Evolutionary conservation across 306 rosid genomes (phyloP).

Genomic region (Rubus idaeus): DNA sequence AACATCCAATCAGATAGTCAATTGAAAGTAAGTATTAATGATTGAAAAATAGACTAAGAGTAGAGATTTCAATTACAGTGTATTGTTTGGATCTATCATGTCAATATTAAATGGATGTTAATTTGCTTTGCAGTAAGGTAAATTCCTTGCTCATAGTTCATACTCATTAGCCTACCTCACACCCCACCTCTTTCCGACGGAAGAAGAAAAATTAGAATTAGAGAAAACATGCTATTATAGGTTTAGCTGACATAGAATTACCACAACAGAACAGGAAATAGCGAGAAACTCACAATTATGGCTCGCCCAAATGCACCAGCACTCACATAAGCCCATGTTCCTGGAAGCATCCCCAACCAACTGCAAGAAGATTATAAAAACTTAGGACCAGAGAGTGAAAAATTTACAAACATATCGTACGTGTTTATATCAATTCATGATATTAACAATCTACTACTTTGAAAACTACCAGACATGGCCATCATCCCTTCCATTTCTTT

Average conservation of each 20-base stretch:
- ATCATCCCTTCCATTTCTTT: neutral
- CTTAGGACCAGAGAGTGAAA: constrained; percentile 24
- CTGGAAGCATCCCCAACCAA: constrained; percentile 99
- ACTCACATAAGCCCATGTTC: constrained; percentile 99
- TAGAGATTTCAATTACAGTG: neutral
- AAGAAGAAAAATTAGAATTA: neutral
- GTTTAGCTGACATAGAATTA: neutral
- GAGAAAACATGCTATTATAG: neutral
- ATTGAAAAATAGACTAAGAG: neutral
- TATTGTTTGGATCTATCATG: neutral
- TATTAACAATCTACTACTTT: neutral
- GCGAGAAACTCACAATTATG: constrained; percentile 69
- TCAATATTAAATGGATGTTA: neutral
- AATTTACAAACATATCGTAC: neutral
- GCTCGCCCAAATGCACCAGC: constrained; percentile 99
- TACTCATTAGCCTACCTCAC: neutral
- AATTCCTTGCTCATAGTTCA: neutral
- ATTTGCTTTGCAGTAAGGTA: neutral
- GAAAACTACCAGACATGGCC: neutral
- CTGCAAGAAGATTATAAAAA: constrained; percentile 42
- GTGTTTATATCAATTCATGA: neutral
- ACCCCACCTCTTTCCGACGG: neutral
- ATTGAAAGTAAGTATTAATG: neutral
- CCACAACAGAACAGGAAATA: neutral
- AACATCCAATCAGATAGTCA: neutral